Conservation (phyloP, 805 yeast species). For the Phaffomyces antillensis region DNA sequence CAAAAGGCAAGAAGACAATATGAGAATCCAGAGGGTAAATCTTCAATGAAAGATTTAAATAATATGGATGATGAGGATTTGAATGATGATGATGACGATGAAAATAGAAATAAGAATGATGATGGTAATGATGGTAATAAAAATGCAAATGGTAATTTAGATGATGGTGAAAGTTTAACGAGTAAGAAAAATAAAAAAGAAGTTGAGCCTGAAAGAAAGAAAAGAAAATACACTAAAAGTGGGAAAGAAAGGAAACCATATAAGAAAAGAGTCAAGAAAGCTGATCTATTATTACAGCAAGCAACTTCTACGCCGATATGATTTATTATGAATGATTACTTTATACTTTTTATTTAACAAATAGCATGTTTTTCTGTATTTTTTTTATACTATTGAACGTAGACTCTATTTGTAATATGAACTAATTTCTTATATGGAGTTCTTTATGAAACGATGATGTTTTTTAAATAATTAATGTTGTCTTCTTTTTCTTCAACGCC, state of each 20-base stretch:
- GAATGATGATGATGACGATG: constrained; percentile 23
- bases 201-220: constrained; percentile 19
- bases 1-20: constrained; percentile 61
- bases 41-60: constrained; percentile 21
- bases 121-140: too few relatives aligned
- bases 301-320: neutral
- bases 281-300: constrained; percentile 8
- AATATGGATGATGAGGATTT: constrained; percentile 26
- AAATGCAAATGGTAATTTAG: constrained; percentile 13
- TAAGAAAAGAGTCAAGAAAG: constrained; percentile 25
- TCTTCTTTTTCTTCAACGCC: constrained; percentile 39
- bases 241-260: constrained; percentile 28
- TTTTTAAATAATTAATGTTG: constrained; percentile 16
- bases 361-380: neutral
- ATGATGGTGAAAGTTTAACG: constrained; percentile 10
- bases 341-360: neutral
- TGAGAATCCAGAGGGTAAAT: constrained; percentile 51
- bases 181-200: constrained; percentile 4
- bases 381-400: too few relatives aligned
- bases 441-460: constrained; percentile 9
- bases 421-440: too few relatives aligned
- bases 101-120: constrained; percentile 10
- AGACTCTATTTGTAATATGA: too few relatives aligned
- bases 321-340: neutral
- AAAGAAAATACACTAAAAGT: constrained; percentile 24